Evolutionary conservation across 2,329 filamentous ascomycete species (phyloP).

Genomic region (Arachnomyces sp.): DNA sequence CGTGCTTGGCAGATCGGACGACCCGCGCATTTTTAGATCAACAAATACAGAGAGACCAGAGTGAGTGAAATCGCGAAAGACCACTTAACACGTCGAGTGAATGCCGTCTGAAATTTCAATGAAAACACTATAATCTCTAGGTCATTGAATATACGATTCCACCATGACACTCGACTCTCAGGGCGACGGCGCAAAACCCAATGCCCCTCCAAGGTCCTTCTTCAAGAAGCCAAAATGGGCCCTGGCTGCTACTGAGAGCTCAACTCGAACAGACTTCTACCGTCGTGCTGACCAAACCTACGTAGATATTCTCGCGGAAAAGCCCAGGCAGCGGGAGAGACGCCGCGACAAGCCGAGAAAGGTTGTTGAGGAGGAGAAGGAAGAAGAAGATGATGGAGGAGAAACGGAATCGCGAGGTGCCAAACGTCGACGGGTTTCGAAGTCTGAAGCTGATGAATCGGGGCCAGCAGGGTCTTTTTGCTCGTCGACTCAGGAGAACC

Average conservation of each 20-base stretch:
- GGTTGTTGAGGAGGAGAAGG: conserved; percentile 6
- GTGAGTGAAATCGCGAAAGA: not conserved
- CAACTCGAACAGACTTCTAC: conserved; percentile 38
- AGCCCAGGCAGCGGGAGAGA: conserved; percentile 13
- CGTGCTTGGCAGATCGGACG: not conserved
- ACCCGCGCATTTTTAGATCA: too few relatives aligned
- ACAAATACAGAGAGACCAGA: too few relatives aligned
- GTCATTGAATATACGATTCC: too few relatives aligned
- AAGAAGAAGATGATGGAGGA: conserved; percentile 3
- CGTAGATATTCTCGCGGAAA: conserved; percentile 36
- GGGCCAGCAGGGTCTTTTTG: conserved; percentile 13
- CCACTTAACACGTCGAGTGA: not conserved
- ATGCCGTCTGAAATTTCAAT: too few relatives aligned
- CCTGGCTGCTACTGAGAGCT: conserved; percentile 25
- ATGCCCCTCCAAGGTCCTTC: conserved; percentile 35
- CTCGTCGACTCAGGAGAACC: conserved; percentile 18
- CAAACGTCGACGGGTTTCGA: conserved; percentile 19
- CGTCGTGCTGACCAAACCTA: conserved; percentile 41
- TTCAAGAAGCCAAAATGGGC: conserved; percentile 50
- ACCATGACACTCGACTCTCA: too few relatives aligned
- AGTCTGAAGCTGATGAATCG: conserved; percentile 10
- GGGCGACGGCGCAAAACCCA: conserved; percentile 5
- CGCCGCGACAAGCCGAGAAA: conserved; percentile 23
- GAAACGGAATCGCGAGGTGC: conserved; percentile 9
- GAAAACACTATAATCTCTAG: too few relatives aligned